A percentile compares a stretch with the other conserved stretches of the same genome.
phyloP scores from a whole-genome alignment of 2,329 filamentous ascomycete species.

The Xylaria hypoxylon region DNA sequence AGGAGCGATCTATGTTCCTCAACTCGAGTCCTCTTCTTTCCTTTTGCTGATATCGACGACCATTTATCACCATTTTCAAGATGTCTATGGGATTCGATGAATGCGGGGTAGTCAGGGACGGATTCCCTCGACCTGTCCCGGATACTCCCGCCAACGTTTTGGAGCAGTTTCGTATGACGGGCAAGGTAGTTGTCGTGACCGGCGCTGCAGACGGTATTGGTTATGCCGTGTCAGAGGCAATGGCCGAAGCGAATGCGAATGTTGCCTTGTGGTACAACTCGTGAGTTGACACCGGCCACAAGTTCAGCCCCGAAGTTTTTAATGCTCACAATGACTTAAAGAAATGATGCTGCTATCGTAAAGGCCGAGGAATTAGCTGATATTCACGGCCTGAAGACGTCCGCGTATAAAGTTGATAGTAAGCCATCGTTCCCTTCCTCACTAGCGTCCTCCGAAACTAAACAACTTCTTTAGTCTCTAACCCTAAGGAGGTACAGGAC shows the following conservation, averaged over 20 bases:
- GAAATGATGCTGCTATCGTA: constrained; percentile 34
- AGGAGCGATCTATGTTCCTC: not conserved
- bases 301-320: not conserved
- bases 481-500: constrained; percentile 33
- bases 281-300: constrained; percentile 24
- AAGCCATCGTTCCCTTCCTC: constrained; percentile 4
- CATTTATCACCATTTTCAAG: constrained; percentile 19
- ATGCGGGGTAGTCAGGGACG: constrained; percentile 37
- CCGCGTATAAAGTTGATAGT: constrained; percentile 38
- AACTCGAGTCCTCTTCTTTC: not conserved
- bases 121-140: constrained; percentile 36
- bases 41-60: not conserved
- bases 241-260: constrained; percentile 37
- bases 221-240: constrained; percentile 38
- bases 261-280: constrained; percentile 40
- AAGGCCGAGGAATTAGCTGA: constrained; percentile 32
- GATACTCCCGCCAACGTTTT: constrained; percentile 35
- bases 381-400: constrained; percentile 31
- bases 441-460: constrained; percentile 6
- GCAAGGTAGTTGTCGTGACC: constrained; percentile 39
- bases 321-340: constrained; percentile 23
- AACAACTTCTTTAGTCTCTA: constrained; percentile 28
- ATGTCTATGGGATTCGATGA: constrained; percentile 41
- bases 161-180: constrained; percentile 38
- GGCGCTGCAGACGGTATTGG: constrained; percentile 41